Evolutionary conservation across 2,329 filamentous ascomycete species (phyloP).

Genomic region (Sporothrix euskadiensis): DNA sequence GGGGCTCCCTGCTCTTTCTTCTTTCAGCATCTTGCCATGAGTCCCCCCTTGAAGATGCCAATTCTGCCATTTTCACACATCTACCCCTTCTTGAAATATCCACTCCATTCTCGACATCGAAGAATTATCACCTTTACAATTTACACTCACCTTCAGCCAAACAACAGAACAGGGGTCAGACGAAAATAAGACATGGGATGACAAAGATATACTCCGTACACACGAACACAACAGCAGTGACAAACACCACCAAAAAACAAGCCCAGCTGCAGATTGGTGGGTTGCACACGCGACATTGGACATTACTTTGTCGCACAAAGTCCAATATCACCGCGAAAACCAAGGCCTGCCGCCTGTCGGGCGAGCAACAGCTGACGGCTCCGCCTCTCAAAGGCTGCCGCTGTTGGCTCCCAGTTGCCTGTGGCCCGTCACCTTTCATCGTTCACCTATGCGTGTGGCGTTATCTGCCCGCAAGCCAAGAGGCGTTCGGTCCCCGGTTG

Average conservation of each 20-base stretch:
- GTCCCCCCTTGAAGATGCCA: not conserved
- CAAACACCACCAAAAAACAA: not conserved
- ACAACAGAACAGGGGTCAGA: not conserved
- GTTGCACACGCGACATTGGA: constrained; percentile 21
- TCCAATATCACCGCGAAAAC: constrained; percentile 20
- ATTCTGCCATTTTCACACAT: not conserved
- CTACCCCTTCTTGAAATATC: not conserved
- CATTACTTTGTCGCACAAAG: constrained; percentile 9
- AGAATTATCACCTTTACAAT: not conserved
- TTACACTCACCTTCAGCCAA: not conserved
- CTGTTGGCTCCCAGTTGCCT: not conserved
- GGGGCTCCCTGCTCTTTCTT: not conserved
- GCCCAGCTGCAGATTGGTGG: not conserved
- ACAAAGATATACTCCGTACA: not conserved
- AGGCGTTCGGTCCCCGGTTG: not conserved
- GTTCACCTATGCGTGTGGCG: not conserved
- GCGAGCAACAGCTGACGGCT: not conserved
- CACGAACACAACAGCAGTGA: not conserved
- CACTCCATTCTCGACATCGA: not conserved
- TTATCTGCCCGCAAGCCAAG: not conserved
- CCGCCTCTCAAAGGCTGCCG: not conserved
- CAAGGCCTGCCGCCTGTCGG: not conserved
- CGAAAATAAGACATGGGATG: constrained; percentile 10
- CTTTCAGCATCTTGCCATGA: not conserved
- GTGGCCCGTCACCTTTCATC: not conserved